Evolutionary conservation across 2,329 filamentous ascomycete species (phyloP), one percentile per base, ranked within the genome.

Genomic region (Ophiostoma populinum): DNA sequence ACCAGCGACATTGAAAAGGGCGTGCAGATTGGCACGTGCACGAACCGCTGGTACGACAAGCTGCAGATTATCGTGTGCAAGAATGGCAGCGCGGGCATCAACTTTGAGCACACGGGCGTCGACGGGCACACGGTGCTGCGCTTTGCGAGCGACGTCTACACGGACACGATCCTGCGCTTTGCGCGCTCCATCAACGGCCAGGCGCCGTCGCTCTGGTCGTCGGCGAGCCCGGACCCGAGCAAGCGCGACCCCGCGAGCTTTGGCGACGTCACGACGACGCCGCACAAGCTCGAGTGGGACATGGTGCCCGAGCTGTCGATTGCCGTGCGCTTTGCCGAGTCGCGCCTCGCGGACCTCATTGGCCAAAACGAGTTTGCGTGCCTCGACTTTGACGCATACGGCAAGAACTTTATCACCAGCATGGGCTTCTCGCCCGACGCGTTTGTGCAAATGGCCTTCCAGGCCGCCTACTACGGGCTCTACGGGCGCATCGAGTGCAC

Each of bases 11-110:
- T 95, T 10, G 80, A 92, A 49, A 80, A 79, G 51, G 90, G 90
- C 5, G 81, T 98, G 2, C 90, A 98, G 56, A 85, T 94, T 29
- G 90, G 90, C 20, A 95, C 90, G 2, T 98, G 90, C 58, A 94
- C 87, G 11, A 98, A 98, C 55, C 69, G 90, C 42, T 98, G 90
- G 90, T 98, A 98, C 51, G 90, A 98, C 59, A 98, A 98, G 61
- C 65, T 98, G 32, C 90, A 98, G 52, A 94, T 98, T 42, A 95
- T 98, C 36, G 90, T 98, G 34, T 95, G 90, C 65, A 92, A 93
- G 60, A 98, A 95, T 56, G 90, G 90, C 38, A 93, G 83, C 50
- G 90, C 90, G 0, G 90, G 90, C 6, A 95, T 98, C 70, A 98
- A 98, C 58, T 95, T 98, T 49, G 90, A 98, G 55, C 90, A 98